These are phyloP conservation scores for Globisporangium takayamanum DNA, from an alignment of 352 stramenopile species.

Conservation along the genomic window DNA sequence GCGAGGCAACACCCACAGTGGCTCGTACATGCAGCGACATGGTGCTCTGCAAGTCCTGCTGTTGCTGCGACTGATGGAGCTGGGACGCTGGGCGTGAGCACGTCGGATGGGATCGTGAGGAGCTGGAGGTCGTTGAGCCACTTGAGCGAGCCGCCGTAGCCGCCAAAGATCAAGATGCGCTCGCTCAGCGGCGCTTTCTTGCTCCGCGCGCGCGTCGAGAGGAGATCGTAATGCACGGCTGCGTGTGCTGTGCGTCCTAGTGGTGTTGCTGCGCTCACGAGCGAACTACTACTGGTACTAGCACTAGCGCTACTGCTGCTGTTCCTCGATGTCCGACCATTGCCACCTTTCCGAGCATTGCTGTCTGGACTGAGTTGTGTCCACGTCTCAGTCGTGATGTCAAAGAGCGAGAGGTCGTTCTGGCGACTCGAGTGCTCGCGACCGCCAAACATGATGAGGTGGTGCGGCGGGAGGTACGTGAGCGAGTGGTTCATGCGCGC, in stretches of 20 bases:
- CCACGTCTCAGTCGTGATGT: conserved; percentile 29
- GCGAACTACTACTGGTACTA: conserved; percentile 4
- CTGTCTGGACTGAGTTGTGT: conserved; percentile 14
- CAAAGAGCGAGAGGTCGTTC: conserved; percentile 54
- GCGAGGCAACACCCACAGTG: not conserved
- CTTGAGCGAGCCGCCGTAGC: conserved; percentile 46
- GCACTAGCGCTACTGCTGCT: conserved; percentile 6
- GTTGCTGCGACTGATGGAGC: not conserved
- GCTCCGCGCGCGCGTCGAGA: not conserved
- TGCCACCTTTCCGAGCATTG: not conserved
- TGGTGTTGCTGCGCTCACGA: conserved; percentile 11
- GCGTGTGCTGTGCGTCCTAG: conserved; percentile 39
- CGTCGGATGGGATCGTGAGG: conserved; percentile 18
- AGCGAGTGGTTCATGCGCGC: conserved; percentile 61
- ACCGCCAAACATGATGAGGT: conserved; percentile 61
- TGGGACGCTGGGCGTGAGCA: not conserved
- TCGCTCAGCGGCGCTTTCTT: conserved; percentile 12
- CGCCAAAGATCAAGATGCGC: conserved; percentile 55
- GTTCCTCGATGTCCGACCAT: not conserved
- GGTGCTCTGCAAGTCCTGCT: not conserved
- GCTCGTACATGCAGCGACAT: not conserved
- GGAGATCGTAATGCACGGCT: conserved; percentile 25
- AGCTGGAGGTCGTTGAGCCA: conserved; percentile 68
- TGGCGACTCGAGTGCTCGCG: conserved; percentile 32
- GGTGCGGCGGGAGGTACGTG: conserved; percentile 33